Evolutionary conservation across 495 filamentous ascomycete genomes (phyloP).

Genomic region (Jackrogersella multiformis): DNA sequence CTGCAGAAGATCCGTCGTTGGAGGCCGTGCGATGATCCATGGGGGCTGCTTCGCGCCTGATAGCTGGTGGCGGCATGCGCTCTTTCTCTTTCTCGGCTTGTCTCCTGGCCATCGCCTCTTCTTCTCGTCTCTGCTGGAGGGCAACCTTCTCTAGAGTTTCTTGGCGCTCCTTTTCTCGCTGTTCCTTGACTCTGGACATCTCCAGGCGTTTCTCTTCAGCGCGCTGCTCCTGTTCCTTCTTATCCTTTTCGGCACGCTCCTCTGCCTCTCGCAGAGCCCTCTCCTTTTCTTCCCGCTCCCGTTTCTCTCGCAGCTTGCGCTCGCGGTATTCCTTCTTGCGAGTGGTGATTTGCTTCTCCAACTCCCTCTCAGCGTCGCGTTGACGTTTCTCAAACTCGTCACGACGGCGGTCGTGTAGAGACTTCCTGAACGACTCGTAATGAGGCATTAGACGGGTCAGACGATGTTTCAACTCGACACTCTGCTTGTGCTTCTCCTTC

Average conservation of each 20-base stretch:
- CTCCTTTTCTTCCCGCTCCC: slow-evolving; percentile 84
- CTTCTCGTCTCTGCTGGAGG: slow-evolving; percentile 60
- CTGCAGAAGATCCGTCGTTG: slow-evolving; percentile 48
- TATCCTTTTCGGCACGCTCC: slow-evolving; percentile 79
- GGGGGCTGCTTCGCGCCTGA: slow-evolving; percentile 47
- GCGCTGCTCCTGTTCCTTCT: slow-evolving; percentile 77
- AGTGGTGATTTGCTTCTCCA: slow-evolving; percentile 86
- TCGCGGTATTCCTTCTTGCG: slow-evolving; percentile 86
- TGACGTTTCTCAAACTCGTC: slow-evolving; percentile 95
- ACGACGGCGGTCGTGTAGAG: slow-evolving; percentile 83
- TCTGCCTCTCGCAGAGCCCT: slow-evolving; percentile 79
- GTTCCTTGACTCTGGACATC: slow-evolving; percentile 77
- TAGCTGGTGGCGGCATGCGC: slow-evolving; percentile 40
- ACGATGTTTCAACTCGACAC: slow-evolving; percentile 90
- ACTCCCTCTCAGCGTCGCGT: slow-evolving; percentile 86
- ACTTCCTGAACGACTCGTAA: slow-evolving; percentile 83
- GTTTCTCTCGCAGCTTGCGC: slow-evolving; percentile 74
- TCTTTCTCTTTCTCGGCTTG: slow-evolving; percentile 57
- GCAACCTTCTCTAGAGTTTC: slow-evolving; percentile 59
- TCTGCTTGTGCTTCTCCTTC: slow-evolving; percentile 85
- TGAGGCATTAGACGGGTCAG: slow-evolving; percentile 78
- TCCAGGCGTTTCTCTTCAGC: slow-evolving; percentile 72
- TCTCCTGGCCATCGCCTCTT: slow-evolving; percentile 63
- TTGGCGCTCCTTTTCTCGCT: slow-evolving; percentile 85
- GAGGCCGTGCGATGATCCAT: slow-evolving; percentile 51